Conservation (phyloP, 192 early-diverging fungal species). For the Cetraspora pellucida region DNA sequence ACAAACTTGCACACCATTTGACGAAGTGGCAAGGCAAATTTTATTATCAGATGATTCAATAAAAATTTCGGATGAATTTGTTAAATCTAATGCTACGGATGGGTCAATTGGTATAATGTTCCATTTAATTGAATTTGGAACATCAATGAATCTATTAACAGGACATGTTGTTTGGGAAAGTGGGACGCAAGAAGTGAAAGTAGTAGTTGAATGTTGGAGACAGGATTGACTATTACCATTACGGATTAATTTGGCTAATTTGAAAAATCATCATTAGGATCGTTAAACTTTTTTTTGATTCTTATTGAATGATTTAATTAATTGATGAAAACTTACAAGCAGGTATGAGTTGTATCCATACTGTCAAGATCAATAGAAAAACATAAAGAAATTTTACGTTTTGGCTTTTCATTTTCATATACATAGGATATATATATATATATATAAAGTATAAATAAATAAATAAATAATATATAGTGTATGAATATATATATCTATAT, state of each 20-base stretch:
- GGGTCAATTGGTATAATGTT: constrained; percentile 5
- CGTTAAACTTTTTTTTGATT: too few relatives aligned
- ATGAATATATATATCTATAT: too few relatives aligned
- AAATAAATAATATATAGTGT: too few relatives aligned
- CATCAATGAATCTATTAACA: not conserved
- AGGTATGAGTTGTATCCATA: too few relatives aligned
- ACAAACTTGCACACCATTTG: constrained; percentile 24
- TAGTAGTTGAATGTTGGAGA: not conserved
- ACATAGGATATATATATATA: too few relatives aligned
- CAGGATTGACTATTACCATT: constrained; percentile 12
- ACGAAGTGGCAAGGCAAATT: not conserved
- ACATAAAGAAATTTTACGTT: too few relatives aligned
- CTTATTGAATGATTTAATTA: too few relatives aligned
- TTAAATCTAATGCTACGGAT: not conserved
- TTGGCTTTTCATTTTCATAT: too few relatives aligned
- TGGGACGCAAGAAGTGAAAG: not conserved
- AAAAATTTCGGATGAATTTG: constrained; percentile 9
- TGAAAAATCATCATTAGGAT: too few relatives aligned
- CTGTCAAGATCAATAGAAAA: too few relatives aligned
- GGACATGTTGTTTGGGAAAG: constrained; percentile 8
- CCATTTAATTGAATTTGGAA: constrained; percentile 18
- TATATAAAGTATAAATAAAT: too few relatives aligned
- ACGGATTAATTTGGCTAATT: constrained; percentile 11
- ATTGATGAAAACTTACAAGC: too few relatives aligned
- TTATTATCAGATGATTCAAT: constrained; percentile 16